These are phyloP conservation scores for Metarhizium robertsii DNA, from an alignment of 2,329 filamentous ascomycete species.

Conservation along the genomic window DNA sequence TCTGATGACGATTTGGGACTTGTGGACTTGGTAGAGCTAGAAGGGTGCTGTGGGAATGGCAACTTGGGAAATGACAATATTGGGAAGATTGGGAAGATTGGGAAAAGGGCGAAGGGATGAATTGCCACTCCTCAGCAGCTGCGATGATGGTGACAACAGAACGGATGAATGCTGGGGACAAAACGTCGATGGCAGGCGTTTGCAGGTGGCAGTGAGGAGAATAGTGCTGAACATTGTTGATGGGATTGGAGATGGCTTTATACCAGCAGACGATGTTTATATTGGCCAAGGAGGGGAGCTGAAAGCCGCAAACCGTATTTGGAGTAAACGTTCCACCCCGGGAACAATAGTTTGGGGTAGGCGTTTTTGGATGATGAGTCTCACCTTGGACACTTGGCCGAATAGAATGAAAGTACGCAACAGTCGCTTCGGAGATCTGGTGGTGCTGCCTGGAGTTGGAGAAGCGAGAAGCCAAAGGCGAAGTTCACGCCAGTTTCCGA, in stretches of 20 bases:
- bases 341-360: too few relatives aligned
- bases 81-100: too few relatives aligned
- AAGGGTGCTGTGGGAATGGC: too few relatives aligned
- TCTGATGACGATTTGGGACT: too few relatives aligned
- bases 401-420: too few relatives aligned
- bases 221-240: neutral
- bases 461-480: neutral
- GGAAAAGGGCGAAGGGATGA: too few relatives aligned
- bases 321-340: neutral
- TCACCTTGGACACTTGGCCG: too few relatives aligned
- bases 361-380: too few relatives aligned
- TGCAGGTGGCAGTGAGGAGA: neutral
- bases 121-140: too few relatives aligned
- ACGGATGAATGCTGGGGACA: neutral
- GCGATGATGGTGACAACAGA: neutral
- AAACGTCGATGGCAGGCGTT: neutral
- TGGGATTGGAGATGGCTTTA: neutral
- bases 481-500: neutral
- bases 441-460: neutral
- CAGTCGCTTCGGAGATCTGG: neutral
- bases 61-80: too few relatives aligned
- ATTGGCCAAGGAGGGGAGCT: neutral
- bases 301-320: neutral
- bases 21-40: too few relatives aligned
- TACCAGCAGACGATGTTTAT: neutral